A percentile compares a stretch with the other conserved stretches of the same genome.
These are phyloP conservation scores for Streptanthus diversifolius DNA, from an alignment of 345 rosid species.

Conservation along the genomic window DNA sequence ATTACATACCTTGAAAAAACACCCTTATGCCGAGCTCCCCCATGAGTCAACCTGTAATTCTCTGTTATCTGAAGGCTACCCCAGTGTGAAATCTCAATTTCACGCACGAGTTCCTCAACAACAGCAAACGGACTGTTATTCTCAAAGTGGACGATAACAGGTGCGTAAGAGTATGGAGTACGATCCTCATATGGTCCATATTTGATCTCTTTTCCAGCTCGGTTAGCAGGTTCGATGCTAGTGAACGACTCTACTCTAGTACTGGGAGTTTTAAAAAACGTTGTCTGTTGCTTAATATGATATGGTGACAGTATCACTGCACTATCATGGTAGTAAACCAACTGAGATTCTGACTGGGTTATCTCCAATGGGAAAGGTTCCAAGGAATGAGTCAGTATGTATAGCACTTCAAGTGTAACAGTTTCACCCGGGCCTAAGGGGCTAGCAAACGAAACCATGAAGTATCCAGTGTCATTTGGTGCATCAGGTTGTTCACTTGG, in stretches of 20 bases:
- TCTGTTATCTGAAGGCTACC: constrained; percentile 92
- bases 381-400: constrained; percentile 68
- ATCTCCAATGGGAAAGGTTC: constrained; percentile 95
- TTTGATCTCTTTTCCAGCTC: constrained; percentile 67
- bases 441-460: constrained; percentile 45
- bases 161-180: constrained; percentile 67
- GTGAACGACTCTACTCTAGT: constrained; percentile 85
- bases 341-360: constrained; percentile 88
- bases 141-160: constrained; percentile 80
- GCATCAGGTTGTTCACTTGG: constrained; percentile 64
- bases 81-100: constrained; percentile 98
- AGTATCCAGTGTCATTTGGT: constrained; percentile 69
- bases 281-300: constrained; percentile 69
- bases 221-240: constrained; percentile 71
- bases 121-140: constrained; percentile 94
- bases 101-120: constrained; percentile 95
- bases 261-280: constrained; percentile 79
- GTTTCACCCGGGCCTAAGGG: constrained; percentile 64
- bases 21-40: constrained; percentile 95
- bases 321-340: constrained; percentile 80
- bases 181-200: constrained; percentile 91
- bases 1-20: constrained; percentile 77
- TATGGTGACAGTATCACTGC: constrained; percentile 76
- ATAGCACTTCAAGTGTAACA: constrained; percentile 74
- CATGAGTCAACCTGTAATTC: constrained; percentile 76